Conservation (phyloP, 2,329 filamentous ascomycete genomes). For the Thielaviopsis euricoi region DNA sequence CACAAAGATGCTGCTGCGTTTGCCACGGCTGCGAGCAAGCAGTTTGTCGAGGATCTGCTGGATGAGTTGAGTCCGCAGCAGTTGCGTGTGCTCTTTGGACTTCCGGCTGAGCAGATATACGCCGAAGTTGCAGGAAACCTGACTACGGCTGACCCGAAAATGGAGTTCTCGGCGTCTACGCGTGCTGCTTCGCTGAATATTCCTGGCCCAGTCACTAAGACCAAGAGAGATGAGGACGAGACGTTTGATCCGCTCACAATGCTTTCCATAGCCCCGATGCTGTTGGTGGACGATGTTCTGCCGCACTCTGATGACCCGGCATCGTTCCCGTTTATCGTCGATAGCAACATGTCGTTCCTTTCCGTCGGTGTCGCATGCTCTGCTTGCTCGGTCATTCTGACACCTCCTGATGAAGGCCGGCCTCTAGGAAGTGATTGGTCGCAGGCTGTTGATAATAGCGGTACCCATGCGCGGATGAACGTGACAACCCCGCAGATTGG, state of each 20-base stretch:
- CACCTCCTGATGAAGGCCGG: background rate
- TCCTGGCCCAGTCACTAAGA: background rate
- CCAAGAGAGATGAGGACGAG: background rate
- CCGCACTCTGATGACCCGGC: background rate
- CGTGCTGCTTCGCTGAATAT: background rate
- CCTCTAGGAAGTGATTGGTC: slow-evolving; percentile 4
- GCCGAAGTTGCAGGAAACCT: background rate
- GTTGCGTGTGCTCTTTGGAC: slow-evolving; percentile 9
- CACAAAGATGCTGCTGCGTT: slow-evolving; percentile 6
- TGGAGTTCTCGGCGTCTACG: background rate
- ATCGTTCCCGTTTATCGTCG: slow-evolving; percentile 8
- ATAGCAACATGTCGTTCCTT: slow-evolving; percentile 9
- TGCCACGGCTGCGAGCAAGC: slow-evolving; percentile 5
- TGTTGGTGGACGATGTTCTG: slow-evolving; percentile 1
- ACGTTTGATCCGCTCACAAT: slow-evolving; percentile 6
- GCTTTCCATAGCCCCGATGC: slow-evolving; percentile 5
- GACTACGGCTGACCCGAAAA: background rate
- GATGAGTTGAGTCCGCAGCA: slow-evolving; percentile 8
- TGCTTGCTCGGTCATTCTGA: slow-evolving; percentile 5
- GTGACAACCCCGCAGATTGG: slow-evolving; percentile 8
- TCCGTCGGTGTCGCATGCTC: slow-evolving; percentile 9
- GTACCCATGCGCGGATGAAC: slow-evolving; percentile 11
- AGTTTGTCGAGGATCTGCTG: slow-evolving; percentile 8
- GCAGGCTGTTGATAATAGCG: slow-evolving; percentile 9
- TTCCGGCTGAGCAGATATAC: background rate